Conservation (phyloP, 345 rosid species). For the Linum usitatissimum region DNA sequence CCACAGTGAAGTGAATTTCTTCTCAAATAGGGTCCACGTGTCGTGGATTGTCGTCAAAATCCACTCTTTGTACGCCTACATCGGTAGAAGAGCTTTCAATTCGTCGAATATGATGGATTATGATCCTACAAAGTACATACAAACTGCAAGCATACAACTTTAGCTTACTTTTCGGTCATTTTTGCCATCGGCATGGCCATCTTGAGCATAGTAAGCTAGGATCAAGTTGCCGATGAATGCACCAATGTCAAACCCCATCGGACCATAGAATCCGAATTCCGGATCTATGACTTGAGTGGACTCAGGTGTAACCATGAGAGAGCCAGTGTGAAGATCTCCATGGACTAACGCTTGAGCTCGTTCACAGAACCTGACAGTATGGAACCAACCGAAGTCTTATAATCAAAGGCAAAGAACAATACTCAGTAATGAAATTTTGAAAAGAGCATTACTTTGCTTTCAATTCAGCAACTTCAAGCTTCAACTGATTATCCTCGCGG, state of each 20-base stretch:
- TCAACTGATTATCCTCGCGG: conserved; percentile 54
- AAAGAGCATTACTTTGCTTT: conserved; percentile 56
- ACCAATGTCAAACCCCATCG: conserved; percentile 91
- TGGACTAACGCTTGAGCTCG: conserved; percentile 85
- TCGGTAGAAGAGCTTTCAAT: background rate
- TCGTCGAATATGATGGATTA: background rate
- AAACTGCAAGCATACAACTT: too few relatives aligned
- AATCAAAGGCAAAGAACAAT: background rate
- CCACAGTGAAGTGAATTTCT: conserved; percentile 65
- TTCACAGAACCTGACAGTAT: conserved; percentile 68
- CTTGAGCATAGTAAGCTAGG: conserved; percentile 85
- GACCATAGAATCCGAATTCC: conserved; percentile 84
- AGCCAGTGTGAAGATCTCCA: conserved; percentile 95
- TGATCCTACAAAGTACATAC: background rate
- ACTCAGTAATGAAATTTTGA: background rate
- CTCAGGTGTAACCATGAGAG: conserved; percentile 75
- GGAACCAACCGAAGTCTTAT: conserved; percentile 4
- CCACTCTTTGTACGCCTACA: conserved; percentile 69
- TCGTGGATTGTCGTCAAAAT: conserved; percentile 57
- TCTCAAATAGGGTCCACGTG: conserved; percentile 63
- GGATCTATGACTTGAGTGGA: conserved; percentile 94
- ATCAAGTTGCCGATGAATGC: conserved; percentile 86
- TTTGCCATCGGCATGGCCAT: conserved; percentile 55
- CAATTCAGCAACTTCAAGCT: conserved; percentile 73
- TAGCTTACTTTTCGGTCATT: conserved; percentile 59